These are phyloP conservation scores for Coemansia sp. DNA, from an alignment of 192 early-diverging fungal genomes.

Conservation along the genomic window DNA sequence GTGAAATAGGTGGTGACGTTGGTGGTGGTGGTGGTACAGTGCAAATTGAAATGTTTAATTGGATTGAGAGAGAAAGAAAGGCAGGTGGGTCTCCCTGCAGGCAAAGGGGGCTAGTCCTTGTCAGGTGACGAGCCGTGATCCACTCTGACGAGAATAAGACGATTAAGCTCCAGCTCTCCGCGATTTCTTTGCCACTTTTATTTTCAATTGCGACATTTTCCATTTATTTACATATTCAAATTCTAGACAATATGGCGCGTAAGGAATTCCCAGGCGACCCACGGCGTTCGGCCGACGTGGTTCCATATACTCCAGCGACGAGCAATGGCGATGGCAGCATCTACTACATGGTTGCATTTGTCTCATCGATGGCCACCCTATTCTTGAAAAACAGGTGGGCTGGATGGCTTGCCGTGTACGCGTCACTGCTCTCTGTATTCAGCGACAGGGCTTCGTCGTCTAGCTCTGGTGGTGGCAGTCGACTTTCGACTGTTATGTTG, in stretches of 20 bases:
- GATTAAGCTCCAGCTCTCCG: too few species aligned
- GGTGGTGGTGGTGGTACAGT: neutral
- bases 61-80: neutral
- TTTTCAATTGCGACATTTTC: neutral
- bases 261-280: constrained; percentile 50
- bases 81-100: neutral
- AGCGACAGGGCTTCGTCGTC: constrained; percentile 41
- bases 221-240: neutral
- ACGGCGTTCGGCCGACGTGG: constrained; percentile 25
- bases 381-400: constrained; percentile 39
- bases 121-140: constrained; percentile 1
- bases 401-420: constrained; percentile 39
- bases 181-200: neutral
- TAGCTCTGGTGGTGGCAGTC: constrained; percentile 24
- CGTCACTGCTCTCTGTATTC: constrained; percentile 40
- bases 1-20: neutral
- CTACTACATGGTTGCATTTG: constrained; percentile 48
- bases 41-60: neutral
- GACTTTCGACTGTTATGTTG: constrained; percentile 30
- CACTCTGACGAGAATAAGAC: neutral
- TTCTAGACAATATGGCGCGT: constrained; percentile 19
- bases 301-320: constrained; percentile 38
- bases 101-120: neutral
- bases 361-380: constrained; percentile 43
- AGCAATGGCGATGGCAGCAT: constrained; percentile 38